A percentile compares a stretch with the other conserved stretches of the same genome.
phyloP scores from a whole-genome alignment of 257 asterid genomes.

The Capsicum pubescens region DNA sequence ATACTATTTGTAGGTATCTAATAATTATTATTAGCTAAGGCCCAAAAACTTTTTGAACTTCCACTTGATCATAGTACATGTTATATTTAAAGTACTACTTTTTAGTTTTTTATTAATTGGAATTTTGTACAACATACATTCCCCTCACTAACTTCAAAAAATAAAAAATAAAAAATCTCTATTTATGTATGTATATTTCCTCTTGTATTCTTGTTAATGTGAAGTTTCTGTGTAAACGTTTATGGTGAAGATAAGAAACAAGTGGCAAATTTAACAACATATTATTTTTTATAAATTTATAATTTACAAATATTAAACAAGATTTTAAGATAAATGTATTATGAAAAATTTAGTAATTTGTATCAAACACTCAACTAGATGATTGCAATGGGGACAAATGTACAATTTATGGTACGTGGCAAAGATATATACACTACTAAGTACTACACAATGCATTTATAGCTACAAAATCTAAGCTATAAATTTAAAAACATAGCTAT shows the following conservation, averaged over 20 bases:
- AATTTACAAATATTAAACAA: too few relatives aligned
- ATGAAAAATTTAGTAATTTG: too few relatives aligned
- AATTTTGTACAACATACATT: constrained; percentile 20
- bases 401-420: too few relatives aligned
- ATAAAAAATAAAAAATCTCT: not conserved
- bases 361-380: too few relatives aligned
- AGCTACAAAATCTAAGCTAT: too few relatives aligned
- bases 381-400: too few relatives aligned
- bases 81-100: constrained; percentile 3
- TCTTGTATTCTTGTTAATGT: not conserved
- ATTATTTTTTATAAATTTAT: not conserved
- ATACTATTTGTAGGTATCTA: constrained; percentile 7
- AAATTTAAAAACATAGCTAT: too few relatives aligned
- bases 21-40: constrained; percentile 7
- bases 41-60: constrained; percentile 6
- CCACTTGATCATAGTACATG: constrained; percentile 28
- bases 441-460: too few relatives aligned
- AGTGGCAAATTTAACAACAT: not conserved
- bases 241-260: not conserved
- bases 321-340: too few relatives aligned
- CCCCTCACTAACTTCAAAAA: not conserved
- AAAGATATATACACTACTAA: too few relatives aligned
- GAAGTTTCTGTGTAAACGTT: not conserved
- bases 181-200: not conserved
- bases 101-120: not conserved